Conservation (phyloP, 2,329 filamentous ascomycete genomes). For the Exophiala alcalophila region DNA sequence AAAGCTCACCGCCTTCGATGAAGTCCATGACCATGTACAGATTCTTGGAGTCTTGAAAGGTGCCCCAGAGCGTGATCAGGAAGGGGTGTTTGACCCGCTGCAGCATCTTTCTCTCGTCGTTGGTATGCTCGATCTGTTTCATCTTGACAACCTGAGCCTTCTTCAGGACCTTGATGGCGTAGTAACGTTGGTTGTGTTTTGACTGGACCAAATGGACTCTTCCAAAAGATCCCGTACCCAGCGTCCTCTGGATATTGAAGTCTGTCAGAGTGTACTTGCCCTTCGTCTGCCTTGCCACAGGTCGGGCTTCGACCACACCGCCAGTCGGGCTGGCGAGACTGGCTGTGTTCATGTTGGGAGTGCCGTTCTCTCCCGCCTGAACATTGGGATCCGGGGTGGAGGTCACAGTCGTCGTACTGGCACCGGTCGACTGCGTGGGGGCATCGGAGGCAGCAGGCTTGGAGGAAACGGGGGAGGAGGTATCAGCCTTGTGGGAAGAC, state of each 20-base stretch:
- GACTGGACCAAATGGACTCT: constrained; percentile 95
- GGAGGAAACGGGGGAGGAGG: constrained; percentile 52
- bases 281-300: constrained; percentile 69
- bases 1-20: constrained; percentile 95
- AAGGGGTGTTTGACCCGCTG: constrained; percentile 97
- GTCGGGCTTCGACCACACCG: constrained; percentile 34
- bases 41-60: constrained; percentile 92
- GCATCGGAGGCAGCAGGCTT: constrained; percentile 33
- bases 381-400: constrained; percentile 28
- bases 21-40: constrained; percentile 99
- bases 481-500: constrained; percentile 59
- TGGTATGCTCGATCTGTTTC: constrained; percentile 99
- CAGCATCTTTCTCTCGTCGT: constrained; percentile 94
- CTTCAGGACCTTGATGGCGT: constrained; percentile 97
- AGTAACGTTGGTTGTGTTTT: constrained; percentile 96
- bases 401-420: constrained; percentile 27
- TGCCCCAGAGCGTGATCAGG: constrained; percentile 96
- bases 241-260: constrained; percentile 83
- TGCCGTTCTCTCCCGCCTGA: constrained; percentile 30
- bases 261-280: constrained; percentile 94
- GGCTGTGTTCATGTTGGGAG: constrained; percentile 28
- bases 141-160: constrained; percentile 99
- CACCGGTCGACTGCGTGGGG: constrained; percentile 32
- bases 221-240: constrained; percentile 96
- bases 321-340: constrained; percentile 20